Percentiles rank a stretch among this genome's conserved stretches.
Evolutionary conservation across 176 grass and related monocot species (phyloP).

Genomic region (Pharus latifolius): DNA sequence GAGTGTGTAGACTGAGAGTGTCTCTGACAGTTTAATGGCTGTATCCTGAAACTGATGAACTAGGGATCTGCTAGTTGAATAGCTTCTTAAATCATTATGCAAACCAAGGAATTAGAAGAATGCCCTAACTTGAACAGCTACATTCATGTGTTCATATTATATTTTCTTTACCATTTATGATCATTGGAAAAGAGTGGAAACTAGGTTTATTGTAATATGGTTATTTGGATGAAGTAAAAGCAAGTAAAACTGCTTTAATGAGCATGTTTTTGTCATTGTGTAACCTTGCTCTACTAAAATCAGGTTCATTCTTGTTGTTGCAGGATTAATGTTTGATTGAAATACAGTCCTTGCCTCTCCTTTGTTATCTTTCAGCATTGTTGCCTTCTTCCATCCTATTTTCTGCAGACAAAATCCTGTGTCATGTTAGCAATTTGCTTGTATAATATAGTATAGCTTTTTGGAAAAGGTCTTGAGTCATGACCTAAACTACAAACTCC

Average conservation of each 20-base stretch:
- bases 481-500: neutral
- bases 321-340: neutral
- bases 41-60: neutral
- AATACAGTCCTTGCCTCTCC: neutral
- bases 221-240: neutral
- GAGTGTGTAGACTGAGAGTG: neutral
- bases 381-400: neutral
- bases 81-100: neutral
- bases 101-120: neutral
- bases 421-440: neutral
- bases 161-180: neutral
- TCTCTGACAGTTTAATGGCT: neutral
- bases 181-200: neutral
- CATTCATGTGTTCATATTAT: neutral
- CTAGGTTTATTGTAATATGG: neutral
- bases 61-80: neutral
- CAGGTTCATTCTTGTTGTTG: neutral
- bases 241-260: neutral
- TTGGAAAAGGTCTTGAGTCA: neutral
- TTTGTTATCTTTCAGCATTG: neutral
- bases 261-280: neutral
- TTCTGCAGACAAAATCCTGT: slow-evolving; percentile 12
- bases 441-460: neutral
- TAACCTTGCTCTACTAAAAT: slow-evolving; percentile 1
- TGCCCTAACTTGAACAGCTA: neutral